Evolutionary conservation across 148 eudicot genomes (phyloP), one percentile per base, ranked within the genome.

Genomic region (Persicaria tinctoria): DNA sequence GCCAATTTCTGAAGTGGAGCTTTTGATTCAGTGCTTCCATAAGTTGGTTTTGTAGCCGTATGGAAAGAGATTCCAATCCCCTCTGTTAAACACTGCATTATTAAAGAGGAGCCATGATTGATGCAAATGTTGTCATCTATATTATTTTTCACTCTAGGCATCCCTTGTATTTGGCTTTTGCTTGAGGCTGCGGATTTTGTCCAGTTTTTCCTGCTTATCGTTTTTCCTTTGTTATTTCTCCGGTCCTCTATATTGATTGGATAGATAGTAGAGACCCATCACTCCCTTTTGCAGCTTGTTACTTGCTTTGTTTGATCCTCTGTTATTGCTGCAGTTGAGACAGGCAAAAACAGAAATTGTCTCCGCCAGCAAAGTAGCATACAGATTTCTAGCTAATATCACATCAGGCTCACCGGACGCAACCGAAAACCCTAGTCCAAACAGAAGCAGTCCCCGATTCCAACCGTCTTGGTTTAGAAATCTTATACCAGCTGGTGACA

Each of bases 321-420:
- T 66, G 47, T 66, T 66, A 44, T 66, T 66, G 41, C 48, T 66
- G 48, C 90, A 91, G 98, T 81, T 94, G 72, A 91, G 91, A 76
- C 98, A 94, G 86, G 98, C 97, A 1, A 94, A 89, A 78, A 88
- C 97, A 27, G 97, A 94, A 87, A 91, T 94, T 38, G 97, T 91
- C 27, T 57, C 97, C 10, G 97, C 98, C 18, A 88, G 97, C 87
- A 94, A 88, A 81, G 96, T 94, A 68, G 98, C 97, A 51, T 94
- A 90, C 77, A 83, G 90, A 16, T 94, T 89, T 75, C 85, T 94
- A 55, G 79, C 86, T 14, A 89, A 93, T 72, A 85, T 90, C 11
- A 71, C 86, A 41, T 79, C 93, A 51, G 91, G 89, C 81, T 80
- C 83, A 63, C 82, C 79, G 45, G 84, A 50, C 62, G 46, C 85